These are phyloP conservation scores for Achaetomium macrosporum DNA, from an alignment of 2,329 filamentous ascomycete species.

Conservation along the genomic window DNA sequence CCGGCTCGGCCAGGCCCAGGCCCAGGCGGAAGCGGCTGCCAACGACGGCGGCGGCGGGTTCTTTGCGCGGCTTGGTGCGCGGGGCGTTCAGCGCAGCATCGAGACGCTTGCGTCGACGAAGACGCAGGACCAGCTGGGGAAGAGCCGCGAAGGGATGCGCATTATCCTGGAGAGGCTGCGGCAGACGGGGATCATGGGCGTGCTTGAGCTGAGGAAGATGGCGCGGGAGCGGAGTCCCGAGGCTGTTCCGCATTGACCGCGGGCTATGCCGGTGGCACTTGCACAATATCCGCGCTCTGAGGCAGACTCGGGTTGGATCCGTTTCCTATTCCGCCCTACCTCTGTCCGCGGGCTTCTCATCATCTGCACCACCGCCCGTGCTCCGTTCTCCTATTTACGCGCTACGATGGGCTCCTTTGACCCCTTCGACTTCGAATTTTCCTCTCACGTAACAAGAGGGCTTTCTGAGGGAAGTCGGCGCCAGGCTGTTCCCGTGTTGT, in stretches of 20 bases:
- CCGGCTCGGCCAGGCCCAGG: conserved; percentile 34
- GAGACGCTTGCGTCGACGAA: conserved; percentile 72
- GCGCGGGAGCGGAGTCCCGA: conserved; percentile 31
- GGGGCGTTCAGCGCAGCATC: conserved; percentile 71
- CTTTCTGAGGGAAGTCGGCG: conserved; percentile 6
- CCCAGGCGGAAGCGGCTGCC: conserved; percentile 34
- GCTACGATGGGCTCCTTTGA: not conserved
- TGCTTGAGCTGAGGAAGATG: conserved; percentile 49
- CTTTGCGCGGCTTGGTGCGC: conserved; percentile 57
- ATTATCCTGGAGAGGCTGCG: conserved; percentile 67
- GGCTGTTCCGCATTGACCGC: conserved; percentile 9
- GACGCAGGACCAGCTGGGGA: conserved; percentile 70
- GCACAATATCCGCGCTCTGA: not conserved
- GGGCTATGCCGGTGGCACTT: no score
- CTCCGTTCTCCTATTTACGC: not conserved
- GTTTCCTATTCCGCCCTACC: no score
- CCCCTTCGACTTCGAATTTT: not conserved
- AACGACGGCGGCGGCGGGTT: conserved; percentile 43
- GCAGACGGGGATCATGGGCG: conserved; percentile 52
- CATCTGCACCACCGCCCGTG: not conserved
- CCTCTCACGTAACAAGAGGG: not conserved
- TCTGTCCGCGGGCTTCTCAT: no score
- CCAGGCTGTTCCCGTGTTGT: conserved; percentile 11
- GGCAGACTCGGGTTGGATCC: no score
- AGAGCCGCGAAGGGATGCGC: conserved; percentile 77